Base-by-base conservation (phyloP, 306 rosid species). In the Morella rubra region DNA sequence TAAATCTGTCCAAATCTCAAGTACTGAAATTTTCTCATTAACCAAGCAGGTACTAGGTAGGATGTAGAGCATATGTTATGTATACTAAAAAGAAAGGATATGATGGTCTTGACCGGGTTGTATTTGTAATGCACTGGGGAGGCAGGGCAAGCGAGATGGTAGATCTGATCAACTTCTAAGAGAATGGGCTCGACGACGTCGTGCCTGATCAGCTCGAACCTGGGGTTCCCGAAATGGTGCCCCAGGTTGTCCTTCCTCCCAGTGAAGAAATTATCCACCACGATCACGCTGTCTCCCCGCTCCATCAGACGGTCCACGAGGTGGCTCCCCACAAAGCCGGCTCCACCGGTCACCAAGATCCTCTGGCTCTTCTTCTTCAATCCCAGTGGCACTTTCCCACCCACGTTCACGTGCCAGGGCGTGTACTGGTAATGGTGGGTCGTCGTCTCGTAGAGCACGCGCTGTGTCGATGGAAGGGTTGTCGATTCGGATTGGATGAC, bases 291-390 rank as follows among this genome's bases (percentile, higher is more conserved):
- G 12, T 94, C 93, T 0, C 98, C 98, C 1, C 96, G 68, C 27
- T 86, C 92, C 0, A 94, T 89, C 83, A 94, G 65, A 73, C 96
- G 97, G 79, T 94, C 98, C 51, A 94, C 98, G 2, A 94, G 87
- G 71, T 94, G 98, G 80, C 97, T 91, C 40, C 97, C 97, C 0
- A 94, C 98, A 84, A 94, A 94, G 73, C 98, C 98, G 2, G 98
- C 98, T 54, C 98, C 98, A 44, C 97, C 98, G 0, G 98, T 94
- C 2, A 94, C 93, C 54, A 94, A 74, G 11, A 94, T 73, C 84
- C 98, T 81, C 84, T 74, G 80, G 20, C 42, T 80, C 83, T 79
- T 91, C 49, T 46, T 77, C 60, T 52, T 81, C 85, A 77, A 13
- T 20, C 79, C 86, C 69, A 46, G 61, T 1, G 91, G 89, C 0